A percentile compares a stretch with the other conserved stretches of the same genome.
phyloP scores from a whole-genome alignment of 1,284 basidiomycete genomes.

The Crepidotus sp. region DNA sequence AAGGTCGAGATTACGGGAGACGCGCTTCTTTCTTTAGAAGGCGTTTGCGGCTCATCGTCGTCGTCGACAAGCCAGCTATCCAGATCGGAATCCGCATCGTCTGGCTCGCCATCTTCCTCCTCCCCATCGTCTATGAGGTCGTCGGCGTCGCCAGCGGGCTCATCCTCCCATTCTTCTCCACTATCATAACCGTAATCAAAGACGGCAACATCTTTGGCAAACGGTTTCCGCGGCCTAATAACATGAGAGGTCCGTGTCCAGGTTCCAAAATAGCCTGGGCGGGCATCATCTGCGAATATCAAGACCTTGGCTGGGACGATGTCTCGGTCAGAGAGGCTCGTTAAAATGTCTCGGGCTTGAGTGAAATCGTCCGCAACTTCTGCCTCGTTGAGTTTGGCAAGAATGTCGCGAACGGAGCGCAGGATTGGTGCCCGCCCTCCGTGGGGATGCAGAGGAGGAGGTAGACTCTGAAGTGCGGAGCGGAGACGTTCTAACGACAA shows the following conservation, averaged over 20 bases:
- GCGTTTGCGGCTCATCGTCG: constrained; percentile 31
- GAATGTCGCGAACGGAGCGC: constrained; percentile 41
- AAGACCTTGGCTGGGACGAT: constrained; percentile 64
- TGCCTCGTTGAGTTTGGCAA: constrained; percentile 62
- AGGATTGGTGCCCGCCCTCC: constrained; percentile 1
- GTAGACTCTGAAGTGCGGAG: constrained; percentile 31
- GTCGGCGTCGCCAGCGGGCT: constrained; percentile 61
- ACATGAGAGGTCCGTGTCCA: constrained; percentile 69
- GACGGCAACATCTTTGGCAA: constrained; percentile 56
- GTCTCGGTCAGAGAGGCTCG: constrained; percentile 47
- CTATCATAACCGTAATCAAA: constrained; percentile 81
- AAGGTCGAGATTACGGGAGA: constrained; percentile 26
- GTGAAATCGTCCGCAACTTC: constrained; percentile 63
- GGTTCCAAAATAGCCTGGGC: constrained; percentile 82
- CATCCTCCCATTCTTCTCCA: constrained; percentile 81
- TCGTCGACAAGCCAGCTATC: constrained; percentile 76
- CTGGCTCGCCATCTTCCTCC: constrained; percentile 52
- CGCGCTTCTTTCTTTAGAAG: neutral
- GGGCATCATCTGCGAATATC: constrained; percentile 65
- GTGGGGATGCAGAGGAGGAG: constrained; percentile 22
- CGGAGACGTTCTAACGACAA: constrained; percentile 34
- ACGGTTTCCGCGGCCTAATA: constrained; percentile 69
- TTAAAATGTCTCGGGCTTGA: constrained; percentile 47
- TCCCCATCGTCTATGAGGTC: constrained; percentile 63
- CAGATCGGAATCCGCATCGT: constrained; percentile 60